Percentiles rank a stretch among this genome's conserved stretches.
Conservation (phyloP, 345 rosid species). For the Capsella bursapastoris region DNA sequence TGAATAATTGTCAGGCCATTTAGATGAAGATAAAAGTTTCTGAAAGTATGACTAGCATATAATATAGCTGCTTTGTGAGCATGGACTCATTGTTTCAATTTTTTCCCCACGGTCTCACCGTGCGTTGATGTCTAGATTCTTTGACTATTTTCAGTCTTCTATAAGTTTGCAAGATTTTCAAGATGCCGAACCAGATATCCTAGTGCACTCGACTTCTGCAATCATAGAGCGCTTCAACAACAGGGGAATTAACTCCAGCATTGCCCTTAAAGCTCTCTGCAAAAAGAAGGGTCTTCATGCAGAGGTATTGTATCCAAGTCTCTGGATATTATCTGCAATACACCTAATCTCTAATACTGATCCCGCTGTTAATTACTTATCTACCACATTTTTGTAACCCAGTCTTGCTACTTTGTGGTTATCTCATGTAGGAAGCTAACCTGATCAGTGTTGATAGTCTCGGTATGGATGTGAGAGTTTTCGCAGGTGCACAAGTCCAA, state of each 20-base stretch:
- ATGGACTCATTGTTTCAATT: not conserved
- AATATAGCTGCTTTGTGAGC: not conserved
- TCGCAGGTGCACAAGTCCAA: constrained; percentile 67
- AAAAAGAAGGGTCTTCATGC: constrained; percentile 82
- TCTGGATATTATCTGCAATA: not conserved
- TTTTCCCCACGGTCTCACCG: constrained; percentile 9
- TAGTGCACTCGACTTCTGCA: constrained; percentile 69
- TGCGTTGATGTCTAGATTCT: constrained; percentile 40
- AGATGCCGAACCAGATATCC: constrained; percentile 88
- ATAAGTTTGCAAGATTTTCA: constrained; percentile 80
- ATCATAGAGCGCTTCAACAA: constrained; percentile 70
- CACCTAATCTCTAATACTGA: not conserved
- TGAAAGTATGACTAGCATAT: constrained; percentile 9
- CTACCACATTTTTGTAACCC: not conserved
- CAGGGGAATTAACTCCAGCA: constrained; percentile 62
- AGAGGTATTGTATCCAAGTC: constrained; percentile 57
- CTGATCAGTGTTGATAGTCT: constrained; percentile 90
- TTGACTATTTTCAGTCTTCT: constrained; percentile 56
- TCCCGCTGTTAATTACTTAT: not conserved
- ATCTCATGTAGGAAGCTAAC: constrained; percentile 59
- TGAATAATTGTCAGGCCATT: not conserved
- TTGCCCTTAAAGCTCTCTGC: constrained; percentile 86
- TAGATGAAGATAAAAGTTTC: not conserved
- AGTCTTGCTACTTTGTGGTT: constrained; percentile 9
- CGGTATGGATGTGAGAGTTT: constrained; percentile 87